Evolutionary conservation across 441 rosid genomes (phyloP), one percentile per base, ranked within the genome.

Genomic region (Dalechampia spathulata): DNA sequence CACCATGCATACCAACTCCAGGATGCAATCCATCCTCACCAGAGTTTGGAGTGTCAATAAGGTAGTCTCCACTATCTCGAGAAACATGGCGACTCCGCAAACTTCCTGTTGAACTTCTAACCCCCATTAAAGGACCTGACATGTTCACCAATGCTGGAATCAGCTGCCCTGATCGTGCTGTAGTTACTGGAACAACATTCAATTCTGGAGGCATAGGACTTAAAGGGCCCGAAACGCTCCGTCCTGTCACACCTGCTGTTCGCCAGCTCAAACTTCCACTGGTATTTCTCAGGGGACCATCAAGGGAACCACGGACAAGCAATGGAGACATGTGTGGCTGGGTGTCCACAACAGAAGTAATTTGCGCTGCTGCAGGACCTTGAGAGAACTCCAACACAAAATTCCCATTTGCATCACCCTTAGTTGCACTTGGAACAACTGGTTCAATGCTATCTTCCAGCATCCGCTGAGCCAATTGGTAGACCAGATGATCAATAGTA

Each of bases 261-360:
- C 98, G 81, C 99, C 99, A 94, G 77, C 92, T 94, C 73, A 90
- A 73, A 72, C 90, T 94, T 65, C 99, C 95, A 58, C 97, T 86
- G n/a, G 96, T 73, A 74, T 90, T 90, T 70, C 97, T 83, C 61
- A 90, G 88, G 16, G 97, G 97, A 49, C 96, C 99, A 57, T 94
- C 99, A 61, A 94, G 96, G 60, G 99, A 87, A 71, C 97, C 97
- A 42, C 99, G 78, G 61, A 94, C 97, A 57, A 94, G 93, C 60
- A 94, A 77, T 4, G 99, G 97, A 16, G 99, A 94, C 99, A 90
- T 94, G 60, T 94, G 99, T 46, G 95, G 94, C 76, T 90, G 99
- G 72, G 67, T 80, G 64, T 90, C 95, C 62, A 76, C 78, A 67
- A 82, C 83, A 25, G 90, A 73, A 41, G 80, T 75, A 69, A 78